A percentile compares a stretch with the other conserved stretches of the same genome.
phyloP scores from a whole-genome alignment of 106 monocot species.

The Dendrobium nobile region DNA sequence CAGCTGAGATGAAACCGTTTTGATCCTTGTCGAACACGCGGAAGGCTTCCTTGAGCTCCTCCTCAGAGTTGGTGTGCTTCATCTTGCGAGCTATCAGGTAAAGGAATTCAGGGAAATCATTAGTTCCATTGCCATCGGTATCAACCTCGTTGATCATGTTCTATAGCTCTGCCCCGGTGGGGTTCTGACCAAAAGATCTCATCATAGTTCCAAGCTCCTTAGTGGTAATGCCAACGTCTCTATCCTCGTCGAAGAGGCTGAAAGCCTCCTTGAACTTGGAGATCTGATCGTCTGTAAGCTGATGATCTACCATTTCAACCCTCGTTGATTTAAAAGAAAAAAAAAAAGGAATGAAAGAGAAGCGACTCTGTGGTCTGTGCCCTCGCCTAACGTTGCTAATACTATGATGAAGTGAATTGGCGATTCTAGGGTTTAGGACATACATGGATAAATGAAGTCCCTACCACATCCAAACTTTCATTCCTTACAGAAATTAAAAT shows the following conservation, averaged over 20 bases:
- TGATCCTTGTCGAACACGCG: constrained; percentile 57
- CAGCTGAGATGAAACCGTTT: constrained; percentile 47
- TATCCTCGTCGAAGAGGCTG: constrained; percentile 77
- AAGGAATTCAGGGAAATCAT: constrained; percentile 45
- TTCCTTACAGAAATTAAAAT: too few species aligned
- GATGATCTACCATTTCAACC: constrained; percentile 27
- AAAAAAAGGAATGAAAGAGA: neutral
- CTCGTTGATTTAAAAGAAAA: neutral
- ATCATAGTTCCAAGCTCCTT: constrained; percentile 54
- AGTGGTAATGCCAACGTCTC: constrained; percentile 53
- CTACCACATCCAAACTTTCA: too few species aligned
- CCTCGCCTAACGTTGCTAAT: too few species aligned
- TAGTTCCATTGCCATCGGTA: constrained; percentile 30
- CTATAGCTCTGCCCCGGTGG: constrained; percentile 49
- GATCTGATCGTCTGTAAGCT: constrained; percentile 66
- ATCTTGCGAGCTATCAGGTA: constrained; percentile 42
- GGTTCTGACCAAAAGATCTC: constrained; percentile 41
- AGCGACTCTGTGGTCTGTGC: neutral
- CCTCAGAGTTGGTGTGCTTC: constrained; percentile 47
- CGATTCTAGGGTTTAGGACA: too few species aligned
- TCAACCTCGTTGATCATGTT: constrained; percentile 55
- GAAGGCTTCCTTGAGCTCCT: constrained; percentile 50
- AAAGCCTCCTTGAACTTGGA: constrained; percentile 79
- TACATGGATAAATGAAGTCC: too few species aligned
- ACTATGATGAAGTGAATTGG: too few species aligned